Conservation (phyloP, 306 rosid species). For the Echinosophora koreensis region DNA sequence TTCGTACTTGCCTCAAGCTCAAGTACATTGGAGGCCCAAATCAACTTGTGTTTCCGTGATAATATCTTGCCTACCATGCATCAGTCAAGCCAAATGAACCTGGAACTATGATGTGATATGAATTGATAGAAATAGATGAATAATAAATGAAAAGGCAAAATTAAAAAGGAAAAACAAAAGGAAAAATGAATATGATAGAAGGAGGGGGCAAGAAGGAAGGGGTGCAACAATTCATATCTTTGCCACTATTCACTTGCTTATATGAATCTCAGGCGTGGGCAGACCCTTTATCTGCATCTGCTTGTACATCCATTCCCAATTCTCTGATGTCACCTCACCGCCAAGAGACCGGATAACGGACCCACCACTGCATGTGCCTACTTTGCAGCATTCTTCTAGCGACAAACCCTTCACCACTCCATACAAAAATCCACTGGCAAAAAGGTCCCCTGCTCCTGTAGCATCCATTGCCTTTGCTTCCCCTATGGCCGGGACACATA, state of each 20-base stretch:
- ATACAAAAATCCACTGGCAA: conserved; percentile 93
- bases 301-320: conserved; percentile 95
- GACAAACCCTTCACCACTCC: conserved; percentile 85
- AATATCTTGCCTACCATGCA: conserved; percentile 39
- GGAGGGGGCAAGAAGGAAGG: neutral
- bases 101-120: conserved; percentile 32
- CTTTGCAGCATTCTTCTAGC: conserved; percentile 88
- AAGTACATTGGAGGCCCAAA: conserved; percentile 29
- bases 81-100: conserved; percentile 35
- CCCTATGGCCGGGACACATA: conserved; percentile 80
- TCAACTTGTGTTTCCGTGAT: neutral
- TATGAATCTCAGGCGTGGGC: conserved; percentile 51
- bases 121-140: conserved; percentile 29
- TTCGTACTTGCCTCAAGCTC: conserved; percentile 17
- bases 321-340: conserved; percentile 85
- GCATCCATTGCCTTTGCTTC: conserved; percentile 80
- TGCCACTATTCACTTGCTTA: conserved; percentile 43
- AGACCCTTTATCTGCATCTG: conserved; percentile 81
- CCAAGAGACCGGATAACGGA: conserved; percentile 89
- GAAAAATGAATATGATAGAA: neutral
- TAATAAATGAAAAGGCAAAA: conserved; percentile 8
- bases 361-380: conserved; percentile 95
- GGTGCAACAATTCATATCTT: neutral
- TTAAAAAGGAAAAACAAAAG: conserved; percentile 14
- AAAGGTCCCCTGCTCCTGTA: conserved; percentile 98